A percentile compares a stretch with the other conserved stretches of the same genome.
Evolutionary conservation across 768 basidiomycete species (phyloP).

Genomic region (Gloeophyllum trabeum): DNA sequence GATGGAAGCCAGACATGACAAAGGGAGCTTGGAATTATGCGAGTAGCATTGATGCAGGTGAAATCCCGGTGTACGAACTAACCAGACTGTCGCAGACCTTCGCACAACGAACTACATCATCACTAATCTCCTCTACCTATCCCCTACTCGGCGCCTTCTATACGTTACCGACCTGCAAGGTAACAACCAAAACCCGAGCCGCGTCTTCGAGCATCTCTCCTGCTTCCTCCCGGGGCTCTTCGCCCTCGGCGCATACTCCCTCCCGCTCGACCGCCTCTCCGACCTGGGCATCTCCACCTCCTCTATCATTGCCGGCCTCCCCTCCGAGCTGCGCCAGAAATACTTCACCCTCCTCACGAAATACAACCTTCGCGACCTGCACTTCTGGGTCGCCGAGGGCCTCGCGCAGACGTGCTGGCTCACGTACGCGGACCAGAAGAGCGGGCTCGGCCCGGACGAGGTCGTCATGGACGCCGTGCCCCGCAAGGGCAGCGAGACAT

Average conservation of each 20-base stretch:
- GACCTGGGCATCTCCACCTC: slow-evolving; percentile 25
- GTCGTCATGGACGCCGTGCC: slow-evolving; percentile 21
- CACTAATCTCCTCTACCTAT: slow-evolving; percentile 53
- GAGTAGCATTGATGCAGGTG: slow-evolving; percentile 15
- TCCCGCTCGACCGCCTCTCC: slow-evolving; percentile 43
- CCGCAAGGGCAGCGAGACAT: no score
- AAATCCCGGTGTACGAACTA: not conserved
- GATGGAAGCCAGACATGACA: slow-evolving; percentile 52
- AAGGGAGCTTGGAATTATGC: slow-evolving; percentile 56
- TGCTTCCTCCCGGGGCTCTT: slow-evolving; percentile 73
- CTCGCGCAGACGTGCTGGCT: slow-evolving; percentile 62
- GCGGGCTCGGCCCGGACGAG: slow-evolving; percentile 61
- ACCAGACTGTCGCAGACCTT: slow-evolving; percentile 32
- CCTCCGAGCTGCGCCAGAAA: slow-evolving; percentile 12
- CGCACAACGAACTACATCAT: slow-evolving; percentile 51
- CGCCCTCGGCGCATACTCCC: slow-evolving; percentile 55
- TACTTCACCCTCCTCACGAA: slow-evolving; percentile 20
- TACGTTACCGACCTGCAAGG: slow-evolving; percentile 48
- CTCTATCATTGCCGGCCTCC: slow-evolving; percentile 24
- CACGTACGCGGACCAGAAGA: slow-evolving; percentile 59
- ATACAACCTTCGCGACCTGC: slow-evolving; percentile 49
- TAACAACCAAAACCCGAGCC: slow-evolving; percentile 21
- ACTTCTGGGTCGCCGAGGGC: slow-evolving; percentile 69
- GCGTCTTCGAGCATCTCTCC: slow-evolving; percentile 60
- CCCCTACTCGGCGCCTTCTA: slow-evolving; percentile 50